Evolutionary conservation across 177 flowering plant species (phyloP), one percentile per base, ranked within the genome.

Genomic region (Vitis hybrid): DNA sequence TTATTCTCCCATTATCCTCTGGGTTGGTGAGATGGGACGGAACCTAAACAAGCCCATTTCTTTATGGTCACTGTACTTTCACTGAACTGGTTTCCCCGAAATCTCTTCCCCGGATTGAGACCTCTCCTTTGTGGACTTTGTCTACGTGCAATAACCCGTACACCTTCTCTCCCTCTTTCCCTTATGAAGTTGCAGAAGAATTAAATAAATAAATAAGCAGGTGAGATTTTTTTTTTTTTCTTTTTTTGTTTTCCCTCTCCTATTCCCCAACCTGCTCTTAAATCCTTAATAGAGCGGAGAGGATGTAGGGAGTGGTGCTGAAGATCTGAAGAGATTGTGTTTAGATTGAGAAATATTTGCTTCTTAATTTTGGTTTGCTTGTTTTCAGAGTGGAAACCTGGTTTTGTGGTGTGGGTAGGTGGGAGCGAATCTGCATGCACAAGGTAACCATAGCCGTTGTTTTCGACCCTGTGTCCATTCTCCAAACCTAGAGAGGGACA

Each of bases 381-480:
- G 27, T 63, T 16, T 64, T 15, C 7, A 32, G 9, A 62, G 21
- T 60, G 27, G 3, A 19, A 24, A 18, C 6, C 24, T 49, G 51
- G 32, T 69, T 68, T 52, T 48, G 58, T 21, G 35, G 14, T 15
- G 61, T 18, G 27, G 14, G 67, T 54, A 49, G 32, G 65, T 65
- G 16, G 3, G 14, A 48, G 40, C 10, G 19, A 11, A 67, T 52
- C n/a, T 3, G 52, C 67, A 49, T 62, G 70, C 70, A 64, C 57
- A 70, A 68, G 78, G 70, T 48, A 56, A 67, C 62, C 21, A 62
- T 66, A 66, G 65, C 69, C 68, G 62, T 60, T 51, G 65, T 71
- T 76, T 72, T 64, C 32, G 18, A 54, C 10, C 67, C 60, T 63
- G 24, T 15, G 5, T 15, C 69, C 78, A 80, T 77, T 73, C 79